A percentile compares a stretch with the other conserved stretches of the same genome.
Conservation (phyloP, 2,329 filamentous ascomycete genomes). For the Curvularia sp. region DNA sequence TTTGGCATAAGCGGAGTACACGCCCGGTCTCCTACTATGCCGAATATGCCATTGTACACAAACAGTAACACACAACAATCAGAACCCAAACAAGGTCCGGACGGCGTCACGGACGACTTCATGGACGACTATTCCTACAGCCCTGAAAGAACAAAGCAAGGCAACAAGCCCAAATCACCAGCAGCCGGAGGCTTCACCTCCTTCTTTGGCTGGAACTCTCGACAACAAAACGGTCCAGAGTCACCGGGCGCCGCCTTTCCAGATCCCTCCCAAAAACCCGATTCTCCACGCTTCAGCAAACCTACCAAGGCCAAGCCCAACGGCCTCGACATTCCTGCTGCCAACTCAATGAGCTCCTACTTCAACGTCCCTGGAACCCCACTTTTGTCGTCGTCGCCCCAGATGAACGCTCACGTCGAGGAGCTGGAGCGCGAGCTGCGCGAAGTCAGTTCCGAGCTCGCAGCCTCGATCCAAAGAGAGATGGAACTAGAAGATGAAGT, state of each 20-base stretch:
- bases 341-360: constrained; percentile 56
- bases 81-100: constrained; percentile 45
- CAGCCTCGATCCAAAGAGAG: constrained; percentile 89
- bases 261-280: constrained; percentile 65
- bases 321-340: constrained; percentile 59
- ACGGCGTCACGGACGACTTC: constrained; percentile 48
- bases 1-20: constrained; percentile 30
- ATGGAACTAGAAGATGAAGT: constrained; percentile 96
- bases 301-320: constrained; percentile 51
- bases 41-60: constrained; percentile 47
- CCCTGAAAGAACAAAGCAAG: constrained; percentile 30
- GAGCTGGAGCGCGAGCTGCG: constrained; percentile 95
- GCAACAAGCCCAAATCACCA: constrained; percentile 54
- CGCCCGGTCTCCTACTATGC: constrained; percentile 48
- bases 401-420: constrained; percentile 68
- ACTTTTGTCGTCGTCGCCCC: constrained; percentile 53
- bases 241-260: constrained; percentile 70
- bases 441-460: constrained; percentile 91
- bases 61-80: constrained; percentile 33
- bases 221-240: constrained; percentile 61
- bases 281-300: constrained; percentile 58
- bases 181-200: constrained; percentile 64
- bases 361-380: constrained; percentile 58
- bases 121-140: constrained; percentile 47
- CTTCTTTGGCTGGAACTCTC: constrained; percentile 71